Evolutionary conservation across 2,329 filamentous ascomycete genomes (phyloP).

Genomic region (Intubia oerlemansii): DNA sequence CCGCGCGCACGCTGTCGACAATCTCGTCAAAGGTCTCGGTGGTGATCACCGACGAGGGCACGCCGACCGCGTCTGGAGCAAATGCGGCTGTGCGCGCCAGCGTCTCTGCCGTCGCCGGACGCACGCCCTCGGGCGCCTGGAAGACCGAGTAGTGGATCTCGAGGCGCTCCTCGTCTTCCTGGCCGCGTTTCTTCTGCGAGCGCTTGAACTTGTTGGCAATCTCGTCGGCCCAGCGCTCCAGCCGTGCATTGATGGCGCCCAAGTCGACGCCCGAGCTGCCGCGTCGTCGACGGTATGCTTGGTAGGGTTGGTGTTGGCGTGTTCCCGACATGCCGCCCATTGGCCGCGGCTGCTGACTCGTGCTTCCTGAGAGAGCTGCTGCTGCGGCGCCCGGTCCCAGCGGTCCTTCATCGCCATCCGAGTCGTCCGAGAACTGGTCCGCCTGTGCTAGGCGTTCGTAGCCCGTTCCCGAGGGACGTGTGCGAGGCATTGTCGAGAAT

Average conservation of each 20-base stretch:
- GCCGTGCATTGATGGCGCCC: constrained; percentile 88
- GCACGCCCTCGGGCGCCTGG: constrained; percentile 71
- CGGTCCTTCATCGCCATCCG: constrained; percentile 49
- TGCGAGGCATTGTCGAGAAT: constrained; percentile 48
- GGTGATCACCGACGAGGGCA: constrained; percentile 17
- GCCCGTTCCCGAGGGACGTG: constrained; percentile 53
- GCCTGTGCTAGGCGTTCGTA: constrained; percentile 73
- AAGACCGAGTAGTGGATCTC: constrained; percentile 98
- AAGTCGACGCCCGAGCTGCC: constrained; percentile 88
- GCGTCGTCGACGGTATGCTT: constrained; percentile 12
- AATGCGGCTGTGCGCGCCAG: constrained; percentile 26
- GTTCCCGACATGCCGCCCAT: constrained; percentile 18
- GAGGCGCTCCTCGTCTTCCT: constrained; percentile 58
- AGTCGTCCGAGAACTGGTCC: constrained; percentile 46
- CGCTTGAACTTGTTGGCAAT: constrained; percentile 96
- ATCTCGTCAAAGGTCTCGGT: constrained; percentile 62
- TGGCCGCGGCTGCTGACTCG: constrained; percentile 11
- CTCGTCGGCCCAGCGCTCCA: constrained; percentile 95
- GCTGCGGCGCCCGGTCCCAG: constrained; percentile 17
- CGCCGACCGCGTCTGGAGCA: constrained; percentile 20
- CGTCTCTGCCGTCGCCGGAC: constrained; percentile 55
- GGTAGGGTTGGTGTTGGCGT: too few relatives aligned
- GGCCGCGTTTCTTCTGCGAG: constrained; percentile 38
- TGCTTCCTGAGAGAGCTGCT: constrained; percentile 19
- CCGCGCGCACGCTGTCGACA: constrained; percentile 72